Percentiles rank a stretch among this genome's conserved stretches.
phyloP scores from a whole-genome alignment of 306 rosid species.

The Ochetophila trinervis region DNA sequence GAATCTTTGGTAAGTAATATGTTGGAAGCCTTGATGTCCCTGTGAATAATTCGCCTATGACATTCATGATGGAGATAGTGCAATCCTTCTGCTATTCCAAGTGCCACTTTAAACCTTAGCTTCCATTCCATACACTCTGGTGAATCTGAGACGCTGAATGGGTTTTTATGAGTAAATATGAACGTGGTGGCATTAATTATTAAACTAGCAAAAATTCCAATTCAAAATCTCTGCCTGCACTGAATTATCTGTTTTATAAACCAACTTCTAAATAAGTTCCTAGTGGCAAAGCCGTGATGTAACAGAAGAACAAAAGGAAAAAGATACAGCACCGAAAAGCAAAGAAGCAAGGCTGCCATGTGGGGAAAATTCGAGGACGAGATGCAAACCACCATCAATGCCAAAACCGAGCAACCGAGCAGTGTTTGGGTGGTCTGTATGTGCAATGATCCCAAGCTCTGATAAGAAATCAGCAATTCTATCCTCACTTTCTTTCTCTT shows the following conservation, averaged over 20 bases:
- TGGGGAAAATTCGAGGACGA: conserved; percentile 73
- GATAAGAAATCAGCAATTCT: conserved; percentile 73
- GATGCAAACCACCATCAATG: conserved; percentile 64
- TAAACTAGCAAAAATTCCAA: neutral
- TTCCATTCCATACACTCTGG: conserved; percentile 64
- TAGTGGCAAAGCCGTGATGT: neutral
- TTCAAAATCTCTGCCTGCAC: neutral
- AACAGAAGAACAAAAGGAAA: neutral
- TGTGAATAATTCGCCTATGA: conserved; percentile 81
- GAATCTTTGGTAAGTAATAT: conserved; percentile 58
- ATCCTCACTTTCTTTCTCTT: conserved; percentile 58
- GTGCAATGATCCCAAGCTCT: conserved; percentile 93
- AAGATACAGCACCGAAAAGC: conserved; percentile 57
- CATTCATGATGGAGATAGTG: conserved; percentile 78
- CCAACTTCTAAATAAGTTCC: no score
- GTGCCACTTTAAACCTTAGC: conserved; percentile 68
- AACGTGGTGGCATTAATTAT: neutral
- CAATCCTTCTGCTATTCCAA: conserved; percentile 83
- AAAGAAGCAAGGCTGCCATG: conserved; percentile 79
- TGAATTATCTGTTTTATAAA: no score
- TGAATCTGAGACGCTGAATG: conserved; percentile 50
- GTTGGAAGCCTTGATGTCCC: conserved; percentile 97
- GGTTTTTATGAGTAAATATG: conserved; percentile 23
- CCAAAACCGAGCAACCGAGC: conserved; percentile 81
- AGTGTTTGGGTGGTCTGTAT: conserved; percentile 75